These are phyloP conservation scores for Apiospora rasikravindrae DNA, from an alignment of 2,329 filamentous ascomycete genomes.

Conservation along the genomic window DNA sequence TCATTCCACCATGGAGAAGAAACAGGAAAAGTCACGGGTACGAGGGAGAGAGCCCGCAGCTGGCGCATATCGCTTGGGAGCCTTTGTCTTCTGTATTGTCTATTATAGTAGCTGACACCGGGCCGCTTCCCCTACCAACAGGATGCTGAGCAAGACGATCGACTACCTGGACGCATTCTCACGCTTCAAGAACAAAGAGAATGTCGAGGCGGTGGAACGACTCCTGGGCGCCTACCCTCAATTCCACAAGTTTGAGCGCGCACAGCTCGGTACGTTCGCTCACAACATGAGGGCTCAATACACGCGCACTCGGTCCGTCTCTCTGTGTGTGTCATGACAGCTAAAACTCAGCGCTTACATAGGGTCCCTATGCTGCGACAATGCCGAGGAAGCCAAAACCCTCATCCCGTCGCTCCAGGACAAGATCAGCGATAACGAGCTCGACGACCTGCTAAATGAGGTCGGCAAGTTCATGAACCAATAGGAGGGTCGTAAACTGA, in stretches of 20 bases:
- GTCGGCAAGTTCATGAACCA: slow-evolving; percentile 73
- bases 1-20: background rate
- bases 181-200: slow-evolving; percentile 93
- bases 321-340: background rate
- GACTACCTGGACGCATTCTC: slow-evolving; percentile 95
- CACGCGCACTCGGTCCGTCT: background rate
- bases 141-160: slow-evolving; percentile 83
- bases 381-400: slow-evolving; percentile 93
- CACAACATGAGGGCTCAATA: background rate
- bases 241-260: slow-evolving; percentile 90
- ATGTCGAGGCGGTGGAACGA: slow-evolving; percentile 91
- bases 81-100: slow-evolving; percentile 22
- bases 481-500: slow-evolving; percentile 19
- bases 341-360: background rate
- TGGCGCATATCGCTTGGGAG: background rate
- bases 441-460: slow-evolving; percentile 88
- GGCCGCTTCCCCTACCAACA: slow-evolving; percentile 37
- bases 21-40: background rate
- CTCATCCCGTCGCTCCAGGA: slow-evolving; percentile 87
- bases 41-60: background rate
- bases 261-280: slow-evolving; percentile 75
- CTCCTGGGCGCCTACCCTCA: slow-evolving; percentile 79
- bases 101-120: background rate
- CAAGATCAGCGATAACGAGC: slow-evolving; percentile 88
- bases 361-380: slow-evolving; percentile 93